A percentile compares a stretch with the other conserved stretches of the same genome.
Evolutionary conservation across 108 stramenopile species (phyloP).

Genomic region (Nitzschia sp.): DNA sequence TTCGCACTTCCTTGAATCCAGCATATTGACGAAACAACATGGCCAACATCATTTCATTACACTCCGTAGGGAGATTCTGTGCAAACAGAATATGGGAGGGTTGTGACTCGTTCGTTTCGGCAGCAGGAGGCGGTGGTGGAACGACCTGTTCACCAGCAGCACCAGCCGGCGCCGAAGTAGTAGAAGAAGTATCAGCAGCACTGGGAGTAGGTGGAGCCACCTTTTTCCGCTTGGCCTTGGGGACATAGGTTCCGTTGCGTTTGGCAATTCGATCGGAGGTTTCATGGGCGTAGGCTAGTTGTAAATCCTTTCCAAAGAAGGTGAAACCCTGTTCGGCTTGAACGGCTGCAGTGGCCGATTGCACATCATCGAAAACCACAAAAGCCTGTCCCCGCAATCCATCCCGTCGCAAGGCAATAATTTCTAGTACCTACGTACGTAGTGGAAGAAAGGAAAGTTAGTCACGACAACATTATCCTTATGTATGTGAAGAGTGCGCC

Average conservation of each 20-base stretch:
- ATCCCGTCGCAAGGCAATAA: constrained; percentile 73
- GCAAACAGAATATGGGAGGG: constrained; percentile 81
- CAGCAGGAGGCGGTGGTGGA: background rate
- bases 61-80: constrained; percentile 66
- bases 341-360: constrained; percentile 87
- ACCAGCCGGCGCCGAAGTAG: background rate
- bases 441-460: background rate
- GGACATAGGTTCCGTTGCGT: constrained; percentile 82
- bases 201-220: constrained; percentile 6
- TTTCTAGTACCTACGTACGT: constrained; percentile 64
- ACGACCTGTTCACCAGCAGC: background rate
- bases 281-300: constrained; percentile 86
- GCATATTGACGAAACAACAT: constrained; percentile 93
- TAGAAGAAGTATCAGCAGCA: constrained; percentile 10
- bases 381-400: constrained; percentile 91
- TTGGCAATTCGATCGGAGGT: constrained; percentile 88
- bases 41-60: constrained; percentile 90
- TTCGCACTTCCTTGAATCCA: constrained; percentile 87
- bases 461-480: background rate
- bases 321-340: constrained; percentile 87
- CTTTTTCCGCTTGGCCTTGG: constrained; percentile 64
- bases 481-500: background rate
- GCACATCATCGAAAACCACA: constrained; percentile 90
- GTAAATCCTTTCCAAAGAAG: constrained; percentile 90
- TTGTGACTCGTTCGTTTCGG: constrained; percentile 11